These are phyloP conservation scores for Salisapilia sapeloensis DNA, from an alignment of 352 stramenopile species.

Conservation along the genomic window DNA sequence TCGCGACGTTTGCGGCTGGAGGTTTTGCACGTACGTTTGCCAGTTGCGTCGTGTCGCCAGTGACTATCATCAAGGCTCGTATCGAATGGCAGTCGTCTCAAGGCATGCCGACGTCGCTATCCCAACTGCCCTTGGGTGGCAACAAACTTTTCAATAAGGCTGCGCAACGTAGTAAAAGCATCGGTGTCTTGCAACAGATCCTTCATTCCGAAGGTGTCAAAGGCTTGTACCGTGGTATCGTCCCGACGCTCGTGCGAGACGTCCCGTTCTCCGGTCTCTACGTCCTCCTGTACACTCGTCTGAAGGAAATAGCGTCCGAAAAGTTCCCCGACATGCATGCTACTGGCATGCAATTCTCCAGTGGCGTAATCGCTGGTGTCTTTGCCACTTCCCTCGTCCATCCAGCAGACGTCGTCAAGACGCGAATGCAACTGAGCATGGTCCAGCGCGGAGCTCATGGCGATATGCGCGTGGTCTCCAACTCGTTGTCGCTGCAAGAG, in stretches of 20 bases:
- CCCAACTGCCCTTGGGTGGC: too few species aligned
- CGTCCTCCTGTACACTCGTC: conserved; percentile 67
- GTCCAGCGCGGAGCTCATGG: conserved; percentile 13
- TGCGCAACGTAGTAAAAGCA: too few species aligned
- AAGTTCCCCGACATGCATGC: conserved; percentile 21
- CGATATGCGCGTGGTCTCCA: conserved; percentile 16
- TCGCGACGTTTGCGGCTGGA: conserved; percentile 69
- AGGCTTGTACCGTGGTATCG: conserved; percentile 73
- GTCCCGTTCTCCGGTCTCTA: conserved; percentile 82
- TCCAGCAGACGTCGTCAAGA: conserved; percentile 77
- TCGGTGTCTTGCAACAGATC: conserved; percentile 50
- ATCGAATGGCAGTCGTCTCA: conserved; percentile 76
- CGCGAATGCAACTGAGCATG: conserved; percentile 75
- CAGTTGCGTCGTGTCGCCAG: conserved; percentile 55
- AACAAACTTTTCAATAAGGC: conserved; percentile 52
- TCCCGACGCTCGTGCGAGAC: conserved; percentile 72
- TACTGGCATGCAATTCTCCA: conserved; percentile 64
- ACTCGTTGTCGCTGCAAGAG: conserved; percentile 42
- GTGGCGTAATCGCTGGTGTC: conserved; percentile 54
- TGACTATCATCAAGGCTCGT: conserved; percentile 76
- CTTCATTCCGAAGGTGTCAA: conserved; percentile 43
- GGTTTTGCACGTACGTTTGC: conserved; percentile 77
- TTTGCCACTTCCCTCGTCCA: conserved; percentile 72
- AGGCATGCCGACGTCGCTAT: too few species aligned
- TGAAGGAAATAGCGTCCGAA: conserved; percentile 25